A percentile compares a stretch with the other conserved stretches of the same genome.
Conservation (phyloP, 2,329 filamentous ascomycete genomes). For the Aspergillus amoenus region DNA sequence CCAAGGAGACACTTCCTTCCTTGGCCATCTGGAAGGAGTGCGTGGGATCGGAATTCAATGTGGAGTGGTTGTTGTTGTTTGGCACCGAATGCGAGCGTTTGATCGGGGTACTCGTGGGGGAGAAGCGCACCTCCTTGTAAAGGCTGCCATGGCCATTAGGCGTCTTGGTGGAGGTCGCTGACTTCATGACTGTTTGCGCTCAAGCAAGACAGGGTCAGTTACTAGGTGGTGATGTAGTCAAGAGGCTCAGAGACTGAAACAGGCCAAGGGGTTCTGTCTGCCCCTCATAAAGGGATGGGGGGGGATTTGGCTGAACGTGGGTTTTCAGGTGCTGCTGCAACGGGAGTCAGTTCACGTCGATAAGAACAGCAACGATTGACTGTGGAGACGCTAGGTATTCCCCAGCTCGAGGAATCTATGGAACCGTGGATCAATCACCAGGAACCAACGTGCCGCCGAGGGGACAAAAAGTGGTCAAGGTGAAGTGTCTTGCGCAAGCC, state of each 20-base stretch:
- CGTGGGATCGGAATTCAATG: constrained; percentile 27
- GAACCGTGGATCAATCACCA: constrained; percentile 9
- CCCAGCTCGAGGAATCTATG: not conserved
- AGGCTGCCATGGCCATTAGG: constrained; percentile 35
- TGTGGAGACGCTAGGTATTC: constrained; percentile 3
- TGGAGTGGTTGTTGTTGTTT: constrained; percentile 33
- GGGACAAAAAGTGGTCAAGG: not conserved
- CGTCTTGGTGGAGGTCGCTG: constrained; percentile 20
- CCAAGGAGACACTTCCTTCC: constrained; percentile 22
- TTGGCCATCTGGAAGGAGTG: constrained; percentile 19
- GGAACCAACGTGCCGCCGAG: not conserved
- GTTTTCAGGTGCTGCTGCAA: not conserved
- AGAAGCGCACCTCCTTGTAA: constrained; percentile 46
- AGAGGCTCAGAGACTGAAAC: constrained; percentile 10
- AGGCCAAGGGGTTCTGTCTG: constrained; percentile 5
- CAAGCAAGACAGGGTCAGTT: not conserved
- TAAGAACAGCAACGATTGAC: constrained; percentile 3
- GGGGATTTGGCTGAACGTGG: not conserved
- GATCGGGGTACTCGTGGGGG: constrained; percentile 35
- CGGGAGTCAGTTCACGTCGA: not conserved
- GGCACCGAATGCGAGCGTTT: constrained; percentile 42
- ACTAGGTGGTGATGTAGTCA: constrained; percentile 2
- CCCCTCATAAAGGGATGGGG: constrained; percentile 17
- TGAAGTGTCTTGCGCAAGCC: not conserved
- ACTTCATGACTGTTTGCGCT: constrained; percentile 24